Base-by-base conservation (phyloP, 169 alveolate species). In the Plasmodium yoelii region DNA sequence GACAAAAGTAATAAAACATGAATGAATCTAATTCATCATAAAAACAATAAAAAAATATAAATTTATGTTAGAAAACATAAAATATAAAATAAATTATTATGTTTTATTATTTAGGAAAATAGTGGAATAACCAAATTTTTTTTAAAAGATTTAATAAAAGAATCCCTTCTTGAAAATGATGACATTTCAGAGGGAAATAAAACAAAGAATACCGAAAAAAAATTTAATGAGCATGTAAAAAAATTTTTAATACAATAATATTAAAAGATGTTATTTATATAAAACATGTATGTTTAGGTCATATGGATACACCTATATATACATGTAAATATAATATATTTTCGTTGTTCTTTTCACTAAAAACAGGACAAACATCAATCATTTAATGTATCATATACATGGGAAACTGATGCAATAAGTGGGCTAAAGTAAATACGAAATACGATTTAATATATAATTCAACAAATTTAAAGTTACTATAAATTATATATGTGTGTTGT, bases 351-450 rank as follows among this genome's bases (percentile, higher is more conserved):
- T 75, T 75, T 56, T n/a, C 46, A n/a, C 61, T 60, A 18, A 24
- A 63, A 63, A 51, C 56, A 75, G 88, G 88, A 75, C 10, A 75
- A 75, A 75, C 63, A 75, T 51, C 65, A 61, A 63, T 67, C 88
- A 10, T 75, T 75, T 75, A 75, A 75, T 24, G 88, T 75, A 53
- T 63, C 88, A 28, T 75, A 75, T 34, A 75, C 75, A 44, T 75
- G 88, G 88, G 88, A 75, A 75, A 75, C 88, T 15, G 88, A 75
- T 61, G n/a, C 75, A 12, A 75, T 75, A 75, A 75, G 88, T 34
- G 88, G 88, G 22, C 51, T 75, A 39, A 75, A 75, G 88, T 75
- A 75, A 63, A 75, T 64, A 75, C 26, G 34, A 15, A 75, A 44
- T 24, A 6, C 19, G 10, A 28, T 73, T 47, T 22, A 19, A 74